Evolutionary conservation across 2,329 filamentous ascomycete genomes (phyloP).

Genomic region (Anthostomella pinea): DNA sequence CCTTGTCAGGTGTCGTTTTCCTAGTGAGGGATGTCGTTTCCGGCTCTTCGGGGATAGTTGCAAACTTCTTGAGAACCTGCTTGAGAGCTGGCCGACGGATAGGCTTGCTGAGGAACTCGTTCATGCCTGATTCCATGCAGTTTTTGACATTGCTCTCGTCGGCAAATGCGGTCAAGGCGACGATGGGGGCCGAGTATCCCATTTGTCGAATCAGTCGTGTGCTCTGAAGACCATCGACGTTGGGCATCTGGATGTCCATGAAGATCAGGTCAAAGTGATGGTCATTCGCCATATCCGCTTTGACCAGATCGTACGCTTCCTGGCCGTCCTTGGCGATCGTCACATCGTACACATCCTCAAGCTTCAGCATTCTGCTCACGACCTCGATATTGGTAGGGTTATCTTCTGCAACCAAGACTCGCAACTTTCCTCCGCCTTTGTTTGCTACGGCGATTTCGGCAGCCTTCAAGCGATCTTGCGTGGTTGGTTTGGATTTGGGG

Average conservation of each 20-base stretch:
- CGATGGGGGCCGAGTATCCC: slow-evolving; percentile 84
- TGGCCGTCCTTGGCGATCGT: slow-evolving; percentile 84
- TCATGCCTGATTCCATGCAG: slow-evolving; percentile 86
- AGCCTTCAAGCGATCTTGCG: slow-evolving; percentile 61
- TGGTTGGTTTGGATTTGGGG: slow-evolving; percentile 32
- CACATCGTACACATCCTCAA: slow-evolving; percentile 81
- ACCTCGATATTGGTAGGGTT: slow-evolving; percentile 58
- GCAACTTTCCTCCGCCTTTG: slow-evolving; percentile 63
- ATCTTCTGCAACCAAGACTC: slow-evolving; percentile 80
- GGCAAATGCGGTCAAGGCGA: slow-evolving; percentile 85
- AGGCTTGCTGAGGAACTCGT: slow-evolving; percentile 76
- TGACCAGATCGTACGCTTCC: slow-evolving; percentile 84
- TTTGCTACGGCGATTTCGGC: slow-evolving; percentile 63
- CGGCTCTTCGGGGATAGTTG: slow-evolving; percentile 74
- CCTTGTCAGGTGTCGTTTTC: slow-evolving; percentile 27
- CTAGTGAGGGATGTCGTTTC: slow-evolving; percentile 38
- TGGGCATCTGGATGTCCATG: slow-evolving; percentile 97
- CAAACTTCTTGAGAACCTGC: slow-evolving; percentile 79
- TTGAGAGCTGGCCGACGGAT: slow-evolving; percentile 84
- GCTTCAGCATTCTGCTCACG: slow-evolving; percentile 63
- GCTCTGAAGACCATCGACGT: slow-evolving; percentile 83
- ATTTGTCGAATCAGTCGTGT: slow-evolving; percentile 81
- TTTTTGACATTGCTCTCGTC: slow-evolving; percentile 87
- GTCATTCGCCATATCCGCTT: slow-evolving; percentile 72
- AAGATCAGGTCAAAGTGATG: slow-evolving; percentile 83